Base-by-base conservation (phyloP, 768 basidiomycete species). In the Tulasnella sp. region DNA sequence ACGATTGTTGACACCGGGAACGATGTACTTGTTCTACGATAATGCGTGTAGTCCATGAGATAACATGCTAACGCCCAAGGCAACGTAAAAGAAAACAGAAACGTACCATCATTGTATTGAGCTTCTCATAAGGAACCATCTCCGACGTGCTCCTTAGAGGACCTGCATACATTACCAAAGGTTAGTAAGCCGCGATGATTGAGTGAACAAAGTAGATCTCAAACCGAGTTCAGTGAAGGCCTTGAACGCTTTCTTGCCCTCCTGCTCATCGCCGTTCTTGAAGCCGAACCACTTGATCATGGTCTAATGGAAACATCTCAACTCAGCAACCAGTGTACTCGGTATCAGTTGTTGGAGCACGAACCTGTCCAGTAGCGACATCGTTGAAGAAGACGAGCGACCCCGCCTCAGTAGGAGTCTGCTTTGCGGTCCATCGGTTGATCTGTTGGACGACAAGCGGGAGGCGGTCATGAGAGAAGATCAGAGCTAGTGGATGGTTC, bases 21-120 rank as follows among this genome's bases (percentile, higher is more conserved):
- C 43, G 27, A n/a, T 26, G 56, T 48, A 58, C 30, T 26, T 26
- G 47, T 58, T 30, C 56, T 58, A 27, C n/a, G n/a, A n/a, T n/a
- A n/a, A n/a, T n/a, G n/a, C n/a, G n/a, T n/a, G n/a, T n/a, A n/a
- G n/a, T n/a, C n/a, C n/a, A n/a, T n/a, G n/a, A n/a, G n/a, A n/a
- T n/a, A n/a, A n/a, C n/a, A n/a, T n/a, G n/a, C n/a, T n/a, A n/a
- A n/a, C n/a, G n/a, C n/a, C n/a, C n/a, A n/a, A n/a, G n/a, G n/a
- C n/a, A n/a, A n/a, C n/a, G n/a, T n/a, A n/a, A n/a, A n/a, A n/a
- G n/a, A n/a, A 55, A 19, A 21, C 24, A 55, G 23, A 17, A 3
- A 27, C 45, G n/a, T 48, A 58, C 56, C 56, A 29, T 26, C 56
- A 58, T 58, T 21, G 56, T 58, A 44, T 58, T 58, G 5, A 58